Conservation (phyloP, 495 filamentous ascomycete species). For the Haplographium delicatum region DNA sequence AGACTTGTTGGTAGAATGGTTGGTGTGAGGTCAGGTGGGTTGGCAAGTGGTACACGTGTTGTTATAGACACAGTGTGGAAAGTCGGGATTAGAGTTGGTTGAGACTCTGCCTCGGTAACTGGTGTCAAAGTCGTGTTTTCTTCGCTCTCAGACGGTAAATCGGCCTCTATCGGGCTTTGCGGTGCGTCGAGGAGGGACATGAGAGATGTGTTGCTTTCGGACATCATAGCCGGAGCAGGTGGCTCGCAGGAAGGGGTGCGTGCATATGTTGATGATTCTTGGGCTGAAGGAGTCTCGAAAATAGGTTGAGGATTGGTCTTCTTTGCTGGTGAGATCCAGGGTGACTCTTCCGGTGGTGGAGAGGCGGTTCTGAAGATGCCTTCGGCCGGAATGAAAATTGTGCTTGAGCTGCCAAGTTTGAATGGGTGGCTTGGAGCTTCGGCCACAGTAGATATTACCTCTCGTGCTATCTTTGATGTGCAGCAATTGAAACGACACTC, state of each 20-base stretch:
- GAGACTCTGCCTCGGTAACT: slow-evolving; percentile 19
- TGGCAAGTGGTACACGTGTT: slow-evolving; percentile 40
- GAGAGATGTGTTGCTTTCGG: slow-evolving; percentile 42
- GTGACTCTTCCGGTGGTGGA: slow-evolving; percentile 18
- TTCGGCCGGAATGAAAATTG: slow-evolving; percentile 43
- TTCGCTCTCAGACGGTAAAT: background rate
- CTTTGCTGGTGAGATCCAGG: slow-evolving; percentile 23
- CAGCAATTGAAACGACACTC: slow-evolving; percentile 75
- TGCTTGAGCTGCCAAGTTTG: slow-evolving; percentile 2
- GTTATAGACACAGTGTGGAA: slow-evolving; percentile 32
- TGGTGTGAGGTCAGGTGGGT: slow-evolving; percentile 21
- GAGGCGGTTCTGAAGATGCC: slow-evolving; percentile 45
- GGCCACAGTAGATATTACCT: background rate
- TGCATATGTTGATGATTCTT: slow-evolving; percentile 22
- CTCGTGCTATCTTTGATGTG: slow-evolving; percentile 38
- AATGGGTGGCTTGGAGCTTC: background rate
- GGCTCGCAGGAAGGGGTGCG: slow-evolving; percentile 49
- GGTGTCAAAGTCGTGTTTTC: slow-evolving; percentile 28
- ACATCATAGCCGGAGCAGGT: slow-evolving; percentile 39
- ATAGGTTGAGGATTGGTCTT: background rate
- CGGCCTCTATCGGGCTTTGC: slow-evolving; percentile 28
- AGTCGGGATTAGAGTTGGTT: slow-evolving; percentile 3
- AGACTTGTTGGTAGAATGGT: slow-evolving; percentile 8
- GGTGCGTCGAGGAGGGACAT: slow-evolving; percentile 50
- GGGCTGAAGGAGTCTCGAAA: background rate